Percentiles rank a stretch among this genome's conserved stretches.
phyloP scores from a whole-genome alignment of 2,329 filamentous ascomycete genomes.

The Dactylonectria estremocensis region DNA sequence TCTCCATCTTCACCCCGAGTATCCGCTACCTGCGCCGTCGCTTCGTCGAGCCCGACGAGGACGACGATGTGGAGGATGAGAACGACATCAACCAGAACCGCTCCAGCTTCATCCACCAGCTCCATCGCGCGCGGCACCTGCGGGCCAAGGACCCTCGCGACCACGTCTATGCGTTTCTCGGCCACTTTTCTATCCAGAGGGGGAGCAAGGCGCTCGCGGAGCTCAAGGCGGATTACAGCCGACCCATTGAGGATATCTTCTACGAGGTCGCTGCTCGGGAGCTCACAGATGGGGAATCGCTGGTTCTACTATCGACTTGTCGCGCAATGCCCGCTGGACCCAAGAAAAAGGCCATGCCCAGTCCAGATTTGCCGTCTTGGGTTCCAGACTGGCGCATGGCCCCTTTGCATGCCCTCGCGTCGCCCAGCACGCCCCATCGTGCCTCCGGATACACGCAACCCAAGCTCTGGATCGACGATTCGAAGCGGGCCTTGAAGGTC shows the following conservation, averaged over 20 bases:
- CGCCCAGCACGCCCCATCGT: slow-evolving; percentile 51
- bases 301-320: slow-evolving; percentile 51
- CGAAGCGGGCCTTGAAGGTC: slow-evolving; percentile 44
- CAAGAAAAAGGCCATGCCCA: slow-evolving; percentile 21
- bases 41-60: slow-evolving; percentile 53
- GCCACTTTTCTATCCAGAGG: slow-evolving; percentile 51
- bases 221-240: slow-evolving; percentile 50
- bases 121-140: slow-evolving; percentile 54
- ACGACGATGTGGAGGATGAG: slow-evolving; percentile 38
- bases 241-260: slow-evolving; percentile 51
- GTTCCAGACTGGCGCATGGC: slow-evolving; percentile 56
- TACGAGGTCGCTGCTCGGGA: slow-evolving; percentile 52
- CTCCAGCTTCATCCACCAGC: slow-evolving; percentile 54
- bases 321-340: slow-evolving; percentile 40
- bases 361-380: slow-evolving; percentile 52
- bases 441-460: slow-evolving; percentile 49
- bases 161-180: slow-evolving; percentile 55
- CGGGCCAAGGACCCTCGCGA: slow-evolving; percentile 53
- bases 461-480: slow-evolving; percentile 47
- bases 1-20: slow-evolving; percentile 51
- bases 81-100: slow-evolving; percentile 51
- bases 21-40: slow-evolving; percentile 52
- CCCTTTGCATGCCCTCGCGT: slow-evolving; percentile 52
- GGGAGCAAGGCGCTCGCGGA: slow-evolving; percentile 42
- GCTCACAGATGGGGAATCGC: slow-evolving; percentile 47